Evolutionary conservation across 805 yeast species (phyloP).

Genomic region (Brettanomyces naardenensis): DNA sequence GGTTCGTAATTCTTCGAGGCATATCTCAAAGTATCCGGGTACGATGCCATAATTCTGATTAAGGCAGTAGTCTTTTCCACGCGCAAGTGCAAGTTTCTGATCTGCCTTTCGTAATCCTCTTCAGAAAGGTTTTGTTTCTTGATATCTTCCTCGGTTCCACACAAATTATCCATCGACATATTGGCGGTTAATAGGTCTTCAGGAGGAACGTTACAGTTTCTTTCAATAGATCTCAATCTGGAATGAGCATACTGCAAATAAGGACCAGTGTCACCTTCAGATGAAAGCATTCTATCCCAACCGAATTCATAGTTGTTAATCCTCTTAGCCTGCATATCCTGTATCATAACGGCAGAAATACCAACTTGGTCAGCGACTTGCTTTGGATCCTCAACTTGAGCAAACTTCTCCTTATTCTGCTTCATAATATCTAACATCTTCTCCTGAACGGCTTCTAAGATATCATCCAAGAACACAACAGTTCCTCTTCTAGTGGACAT

Average conservation of each 20-base stretch:
- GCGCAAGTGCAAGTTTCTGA: constrained; percentile 20
- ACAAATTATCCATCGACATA: constrained; percentile 22
- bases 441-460: constrained; percentile 86
- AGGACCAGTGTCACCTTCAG: constrained; percentile 99
- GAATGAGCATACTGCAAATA: constrained; percentile 98
- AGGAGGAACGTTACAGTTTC: constrained; percentile 56
- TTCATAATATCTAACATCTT: constrained; percentile 96
- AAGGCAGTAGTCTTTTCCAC: constrained; percentile 38
- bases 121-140: constrained; percentile 16
- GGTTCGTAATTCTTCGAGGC: constrained; percentile 87
- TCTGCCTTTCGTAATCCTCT: constrained; percentile 24
- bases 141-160: constrained; percentile 22
- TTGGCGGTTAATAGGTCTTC: constrained; percentile 21
- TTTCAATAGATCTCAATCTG: constrained; percentile 87
- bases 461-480: constrained; percentile 93
- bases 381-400: constrained; percentile 90
- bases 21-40: constrained; percentile 81
- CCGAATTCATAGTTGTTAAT: constrained; percentile 92
- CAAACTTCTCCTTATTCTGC: constrained; percentile 81
- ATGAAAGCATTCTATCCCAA: constrained; percentile 97
- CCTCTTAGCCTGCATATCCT: constrained; percentile 97
- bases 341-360: constrained; percentile 96
- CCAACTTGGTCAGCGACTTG: constrained; percentile 93
- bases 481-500: constrained; percentile 99
- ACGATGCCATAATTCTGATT: constrained; percentile 74